Conservation (phyloP, 2,329 filamentous ascomycete species). For the Apiospora koreana region DNA sequence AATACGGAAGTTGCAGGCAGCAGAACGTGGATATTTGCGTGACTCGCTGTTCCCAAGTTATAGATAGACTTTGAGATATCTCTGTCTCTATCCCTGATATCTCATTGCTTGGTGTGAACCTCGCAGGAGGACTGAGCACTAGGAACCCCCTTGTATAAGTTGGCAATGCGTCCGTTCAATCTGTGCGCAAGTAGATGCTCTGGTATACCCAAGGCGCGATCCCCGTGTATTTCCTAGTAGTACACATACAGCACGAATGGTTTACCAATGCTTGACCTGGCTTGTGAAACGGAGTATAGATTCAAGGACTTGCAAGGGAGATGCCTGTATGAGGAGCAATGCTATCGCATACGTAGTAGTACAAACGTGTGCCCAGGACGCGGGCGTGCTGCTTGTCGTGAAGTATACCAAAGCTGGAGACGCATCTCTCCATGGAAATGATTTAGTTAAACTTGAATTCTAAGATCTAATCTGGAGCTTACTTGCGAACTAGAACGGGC, state of each 20-base stretch:
- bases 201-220: background rate
- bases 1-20: background rate
- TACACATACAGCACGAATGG: background rate
- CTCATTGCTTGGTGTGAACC: background rate
- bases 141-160: background rate
- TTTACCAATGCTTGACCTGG: background rate
- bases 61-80: background rate
- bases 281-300: background rate
- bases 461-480: background rate
- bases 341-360: background rate
- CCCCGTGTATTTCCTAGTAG: background rate
- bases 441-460: background rate
- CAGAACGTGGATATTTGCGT: background rate
- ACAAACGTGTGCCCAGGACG: background rate
- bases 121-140: background rate
- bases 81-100: background rate
- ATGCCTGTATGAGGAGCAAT: background rate
- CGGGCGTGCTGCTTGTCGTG: background rate
- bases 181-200: background rate
- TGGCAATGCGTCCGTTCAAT: background rate
- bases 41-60: background rate
- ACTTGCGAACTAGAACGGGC: background rate
- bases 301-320: background rate
- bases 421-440: background rate
- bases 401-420: background rate